A percentile compares a stretch with the other conserved stretches of the same genome.
phyloP scores from a whole-genome alignment of 202 grass and related monocot genomes.

The Panicum virgatum region DNA sequence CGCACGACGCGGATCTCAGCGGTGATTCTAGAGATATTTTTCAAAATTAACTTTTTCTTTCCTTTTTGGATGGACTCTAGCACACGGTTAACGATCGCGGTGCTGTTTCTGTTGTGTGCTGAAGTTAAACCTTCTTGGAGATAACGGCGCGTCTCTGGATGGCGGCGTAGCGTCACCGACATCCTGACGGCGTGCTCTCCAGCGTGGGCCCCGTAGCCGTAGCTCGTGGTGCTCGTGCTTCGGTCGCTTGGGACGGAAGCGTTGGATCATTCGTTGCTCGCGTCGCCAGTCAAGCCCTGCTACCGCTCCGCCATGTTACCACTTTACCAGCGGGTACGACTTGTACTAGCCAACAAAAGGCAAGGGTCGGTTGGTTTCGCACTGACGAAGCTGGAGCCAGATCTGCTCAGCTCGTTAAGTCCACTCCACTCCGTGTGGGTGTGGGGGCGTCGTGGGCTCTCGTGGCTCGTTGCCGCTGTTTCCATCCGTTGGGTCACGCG shows the following conservation, averaged over 20 bases:
- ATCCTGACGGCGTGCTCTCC: background rate
- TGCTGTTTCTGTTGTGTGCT: background rate
- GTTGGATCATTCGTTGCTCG: conserved; percentile 21
- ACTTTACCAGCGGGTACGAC: background rate
- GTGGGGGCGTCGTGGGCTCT: background rate
- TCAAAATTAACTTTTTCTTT: no score
- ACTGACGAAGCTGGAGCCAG: background rate
- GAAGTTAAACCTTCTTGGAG: background rate
- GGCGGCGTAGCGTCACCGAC: background rate
- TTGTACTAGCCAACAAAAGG: background rate
- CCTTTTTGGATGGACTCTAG: no score
- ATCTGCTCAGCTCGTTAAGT: background rate
- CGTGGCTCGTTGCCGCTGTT: background rate
- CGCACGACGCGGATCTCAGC: background rate
- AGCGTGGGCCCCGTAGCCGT: conserved; percentile 6
- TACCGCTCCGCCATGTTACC: background rate
- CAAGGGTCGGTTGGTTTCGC: background rate
- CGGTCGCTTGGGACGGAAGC: conserved; percentile 25
- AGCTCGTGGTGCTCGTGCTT: background rate
- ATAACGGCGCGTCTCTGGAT: no score
- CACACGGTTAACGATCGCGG: background rate
- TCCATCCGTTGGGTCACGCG: background rate
- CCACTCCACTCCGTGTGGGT: background rate
- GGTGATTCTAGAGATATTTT: background rate
- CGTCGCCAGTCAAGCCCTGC: background rate